Percentiles rank a stretch among this genome's conserved stretches.
Evolutionary conservation across 176 grass and related monocot genomes (phyloP).

Genomic region (Chloris gayana): DNA sequence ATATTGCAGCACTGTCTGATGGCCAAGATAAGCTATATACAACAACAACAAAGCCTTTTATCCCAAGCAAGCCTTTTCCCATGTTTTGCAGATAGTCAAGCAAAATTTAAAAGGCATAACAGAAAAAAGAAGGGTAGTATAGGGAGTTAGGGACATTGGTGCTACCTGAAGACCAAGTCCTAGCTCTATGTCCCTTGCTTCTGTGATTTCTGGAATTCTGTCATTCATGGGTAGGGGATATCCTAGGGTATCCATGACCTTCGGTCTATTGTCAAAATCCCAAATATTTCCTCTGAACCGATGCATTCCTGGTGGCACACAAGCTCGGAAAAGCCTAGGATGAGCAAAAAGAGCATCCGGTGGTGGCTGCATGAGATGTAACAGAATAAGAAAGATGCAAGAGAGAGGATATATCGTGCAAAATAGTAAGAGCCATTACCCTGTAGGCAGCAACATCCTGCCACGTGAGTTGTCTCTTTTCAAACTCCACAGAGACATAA

Average conservation of each 20-base stretch:
- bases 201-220: slow-evolving; percentile 93
- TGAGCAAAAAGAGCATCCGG: slow-evolving; percentile 94
- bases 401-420: background rate
- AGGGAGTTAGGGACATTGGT: background rate
- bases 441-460: slow-evolving; percentile 90
- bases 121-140: background rate
- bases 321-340: slow-evolving; percentile 95
- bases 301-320: slow-evolving; percentile 99
- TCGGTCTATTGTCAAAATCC: slow-evolving; percentile 88
- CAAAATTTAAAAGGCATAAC: background rate
- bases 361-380: slow-evolving; percentile 68
- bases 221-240: slow-evolving; percentile 86
- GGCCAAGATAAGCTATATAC: background rate
- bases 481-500: slow-evolving; percentile 98
- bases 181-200: slow-evolving; percentile 98
- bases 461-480: slow-evolving; percentile 77
- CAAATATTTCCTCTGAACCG: slow-evolving; percentile 93
- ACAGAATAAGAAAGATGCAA: slow-evolving; percentile 19
- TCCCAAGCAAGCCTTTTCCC: no score
- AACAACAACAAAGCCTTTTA: no score
- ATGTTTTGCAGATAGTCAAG: slow-evolving; percentile 15
- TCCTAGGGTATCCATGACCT: slow-evolving; percentile 71
- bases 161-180: slow-evolving; percentile 97
- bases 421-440: slow-evolving; percentile 49
- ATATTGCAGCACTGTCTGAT: background rate